Base-by-base conservation (phyloP, 139 green algal species). In the Micractinium conductrix region DNA sequence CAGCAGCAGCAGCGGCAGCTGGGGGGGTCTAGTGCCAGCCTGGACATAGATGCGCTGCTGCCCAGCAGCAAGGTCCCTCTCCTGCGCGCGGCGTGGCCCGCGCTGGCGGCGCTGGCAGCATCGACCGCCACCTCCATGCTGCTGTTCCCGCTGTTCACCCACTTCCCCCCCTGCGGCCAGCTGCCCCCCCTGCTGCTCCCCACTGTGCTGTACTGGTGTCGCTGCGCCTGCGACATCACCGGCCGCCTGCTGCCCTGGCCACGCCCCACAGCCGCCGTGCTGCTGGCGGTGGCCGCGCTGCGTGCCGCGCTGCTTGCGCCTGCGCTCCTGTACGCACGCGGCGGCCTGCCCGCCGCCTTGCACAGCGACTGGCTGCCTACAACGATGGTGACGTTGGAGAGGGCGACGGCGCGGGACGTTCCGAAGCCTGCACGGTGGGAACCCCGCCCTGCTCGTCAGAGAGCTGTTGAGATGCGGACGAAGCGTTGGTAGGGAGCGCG, bases 361-460 rank as follows among this genome's bases (percentile, higher is more conserved):
- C 65, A 71, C 28, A 84, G 62, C 28, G 78, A 84, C 62, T 53
- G 55, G 40, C 55, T 71, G 55, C 55, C n/a, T n/a, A n/a, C 92
- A 40, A 94, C 55, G 63, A 95, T 94, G 10, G 92, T 94, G 45
- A 94, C 81, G 78, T 95, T 95, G 76, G 73, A 88, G 21, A 95
- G 74, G 0, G 91, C 92, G n/a, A 95, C 92, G 37, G 92, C 90
- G 26, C 45, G 16, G 19, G 33, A 30, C 33, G 83, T 78, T 43
- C 38, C 17, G 24, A 86, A 86, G 7, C 81, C 79, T 85, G 79
- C 40, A 35, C 30, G 44, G 42, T 6, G 42, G 78, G 19, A 75
- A n/a, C n/a, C n/a, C n/a, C n/a, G n/a, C n/a, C n/a, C n/a, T n/a
- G n/a, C n/a, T n/a, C n/a, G n/a, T n/a, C n/a, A n/a, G n/a, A n/a